These are phyloP conservation scores for Phytophthora constricta DNA, from an alignment of 352 stramenopile species.

Conservation along the genomic window DNA sequence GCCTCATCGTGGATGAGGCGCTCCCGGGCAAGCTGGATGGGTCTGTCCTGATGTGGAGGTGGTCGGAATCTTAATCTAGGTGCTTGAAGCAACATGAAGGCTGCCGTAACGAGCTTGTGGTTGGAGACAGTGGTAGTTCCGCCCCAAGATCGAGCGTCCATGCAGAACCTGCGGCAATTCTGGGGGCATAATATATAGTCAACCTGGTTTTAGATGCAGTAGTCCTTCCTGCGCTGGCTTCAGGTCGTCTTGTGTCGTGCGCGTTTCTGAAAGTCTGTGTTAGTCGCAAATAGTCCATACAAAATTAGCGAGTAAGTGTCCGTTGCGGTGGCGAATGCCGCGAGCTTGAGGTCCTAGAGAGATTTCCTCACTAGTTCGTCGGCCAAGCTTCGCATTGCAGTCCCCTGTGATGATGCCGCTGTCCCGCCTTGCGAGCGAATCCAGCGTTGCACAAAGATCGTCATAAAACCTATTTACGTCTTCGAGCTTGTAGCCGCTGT, in stretches of 20 bases:
- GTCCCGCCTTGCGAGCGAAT: neutral
- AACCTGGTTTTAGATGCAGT: neutral
- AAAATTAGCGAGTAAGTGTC: neutral
- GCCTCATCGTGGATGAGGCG: neutral
- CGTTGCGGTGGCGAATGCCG: neutral
- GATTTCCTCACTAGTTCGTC: neutral
- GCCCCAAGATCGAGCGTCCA: neutral
- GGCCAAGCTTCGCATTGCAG: neutral
- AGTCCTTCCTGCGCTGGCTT: neutral
- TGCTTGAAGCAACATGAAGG: neutral
- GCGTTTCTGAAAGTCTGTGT: neutral
- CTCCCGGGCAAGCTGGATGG: neutral
- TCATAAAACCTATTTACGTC: neutral
- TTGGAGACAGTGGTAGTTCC: neutral
- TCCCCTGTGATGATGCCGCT: neutral
- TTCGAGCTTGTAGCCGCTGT: neutral
- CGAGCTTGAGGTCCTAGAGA: neutral
- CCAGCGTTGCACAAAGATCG: neutral
- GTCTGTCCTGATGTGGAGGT: neutral
- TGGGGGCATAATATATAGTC: neutral
- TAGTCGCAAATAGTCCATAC: neutral
- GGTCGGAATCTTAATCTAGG: neutral
- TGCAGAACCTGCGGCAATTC: neutral
- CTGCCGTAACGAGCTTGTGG: neutral
- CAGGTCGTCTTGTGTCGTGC: neutral